Percentiles rank a stretch among this genome's conserved stretches.
Conservation (phyloP, 2,329 filamentous ascomycete genomes). For the Pestalotiopsis sp. region DNA sequence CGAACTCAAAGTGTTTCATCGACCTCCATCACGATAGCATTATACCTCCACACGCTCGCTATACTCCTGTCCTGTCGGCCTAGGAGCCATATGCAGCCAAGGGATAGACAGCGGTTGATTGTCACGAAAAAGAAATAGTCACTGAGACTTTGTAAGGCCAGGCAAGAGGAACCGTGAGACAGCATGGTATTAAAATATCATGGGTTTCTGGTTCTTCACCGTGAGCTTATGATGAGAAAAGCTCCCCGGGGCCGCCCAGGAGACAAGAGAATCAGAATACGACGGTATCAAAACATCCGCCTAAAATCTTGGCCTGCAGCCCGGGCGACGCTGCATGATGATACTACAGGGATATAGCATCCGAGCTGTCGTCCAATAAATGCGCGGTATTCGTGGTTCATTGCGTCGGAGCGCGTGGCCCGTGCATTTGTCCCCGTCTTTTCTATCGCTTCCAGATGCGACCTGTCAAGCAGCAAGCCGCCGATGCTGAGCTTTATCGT, state of each 20-base stretch:
- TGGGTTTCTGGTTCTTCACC: neutral
- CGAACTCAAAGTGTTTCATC: neutral
- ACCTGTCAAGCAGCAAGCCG: neutral
- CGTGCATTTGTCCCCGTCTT: neutral
- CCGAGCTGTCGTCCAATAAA: neutral
- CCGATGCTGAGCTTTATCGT: neutral
- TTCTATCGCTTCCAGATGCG: neutral
- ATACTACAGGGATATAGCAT: neutral
- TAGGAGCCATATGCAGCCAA: neutral
- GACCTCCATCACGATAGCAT: neutral
- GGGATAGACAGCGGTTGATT: neutral
- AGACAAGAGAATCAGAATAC: neutral
- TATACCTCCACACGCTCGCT: neutral
- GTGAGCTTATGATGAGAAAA: neutral
- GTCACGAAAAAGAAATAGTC: neutral
- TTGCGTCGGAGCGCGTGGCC: neutral
- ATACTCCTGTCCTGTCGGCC: neutral
- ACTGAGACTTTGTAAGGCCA: neutral
- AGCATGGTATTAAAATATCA: neutral
- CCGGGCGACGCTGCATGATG: neutral
- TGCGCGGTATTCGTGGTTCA: neutral
- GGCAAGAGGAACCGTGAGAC: neutral
- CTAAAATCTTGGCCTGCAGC: slow-evolving; percentile 1
- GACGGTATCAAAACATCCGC: neutral
- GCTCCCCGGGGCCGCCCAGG: neutral